Conservation (phyloP, 2,329 filamentous ascomycete genomes). For the Niveomyces coronatus region DNA sequence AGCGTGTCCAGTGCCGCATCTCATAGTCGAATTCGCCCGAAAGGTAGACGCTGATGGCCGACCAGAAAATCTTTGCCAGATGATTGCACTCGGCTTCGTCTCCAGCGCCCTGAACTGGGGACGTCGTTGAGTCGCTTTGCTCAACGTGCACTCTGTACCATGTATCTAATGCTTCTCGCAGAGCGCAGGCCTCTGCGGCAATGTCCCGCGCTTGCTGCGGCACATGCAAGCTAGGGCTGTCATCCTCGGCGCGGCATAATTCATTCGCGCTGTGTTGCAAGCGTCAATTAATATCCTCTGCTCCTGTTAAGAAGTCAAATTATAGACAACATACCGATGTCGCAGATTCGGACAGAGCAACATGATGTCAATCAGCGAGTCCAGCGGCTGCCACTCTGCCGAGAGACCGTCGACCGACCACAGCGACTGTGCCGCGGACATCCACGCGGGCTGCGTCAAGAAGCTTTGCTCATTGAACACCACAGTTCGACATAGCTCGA, state of each 20-base stretch:
- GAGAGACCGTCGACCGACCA: not conserved
- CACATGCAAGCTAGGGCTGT: not conserved
- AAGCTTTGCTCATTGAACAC: conserved; percentile 21
- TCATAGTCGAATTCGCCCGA: conserved; percentile 28
- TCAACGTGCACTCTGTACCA: conserved; percentile 13
- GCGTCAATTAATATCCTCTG: not conserved
- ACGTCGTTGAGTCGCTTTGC: not conserved
- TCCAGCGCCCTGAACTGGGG: not conserved
- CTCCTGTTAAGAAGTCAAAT: not conserved
- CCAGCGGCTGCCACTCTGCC: conserved; percentile 12
- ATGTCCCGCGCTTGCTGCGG: conserved; percentile 4
- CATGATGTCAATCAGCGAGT: conserved; percentile 22
- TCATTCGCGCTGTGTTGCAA: not conserved
- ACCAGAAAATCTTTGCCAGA: conserved; percentile 17
- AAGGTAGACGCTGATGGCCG: conserved; percentile 26
- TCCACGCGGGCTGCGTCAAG: conserved; percentile 18
- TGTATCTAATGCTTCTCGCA: conserved; percentile 1
- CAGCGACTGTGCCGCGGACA: conserved; percentile 1
- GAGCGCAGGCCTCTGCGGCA: conserved; percentile 2
- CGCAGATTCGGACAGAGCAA: conserved; percentile 21
- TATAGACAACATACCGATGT: conserved; percentile 16
- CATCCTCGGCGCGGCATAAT: conserved; percentile 1
- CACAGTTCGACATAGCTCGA: conserved; percentile 23
- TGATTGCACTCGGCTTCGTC: conserved; percentile 12
- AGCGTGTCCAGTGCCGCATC: conserved; percentile 18